A percentile compares a stretch with the other conserved stretches of the same genome.
Conservation (phyloP, 129 eudicot genomes). For the Apium graveolens region DNA sequence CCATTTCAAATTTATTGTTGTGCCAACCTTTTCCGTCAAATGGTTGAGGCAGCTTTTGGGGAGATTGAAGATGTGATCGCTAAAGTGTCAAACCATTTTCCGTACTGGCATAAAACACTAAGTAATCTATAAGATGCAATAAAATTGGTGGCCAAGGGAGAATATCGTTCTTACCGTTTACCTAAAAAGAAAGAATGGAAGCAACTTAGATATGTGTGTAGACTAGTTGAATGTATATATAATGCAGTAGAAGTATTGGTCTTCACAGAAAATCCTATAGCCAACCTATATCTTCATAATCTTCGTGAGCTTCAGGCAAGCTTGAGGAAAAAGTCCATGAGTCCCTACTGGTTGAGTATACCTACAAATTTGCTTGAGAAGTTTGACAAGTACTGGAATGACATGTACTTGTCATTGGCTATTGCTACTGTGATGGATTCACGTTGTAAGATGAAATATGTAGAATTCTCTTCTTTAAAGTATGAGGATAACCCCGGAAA, state of each 20-base stretch:
- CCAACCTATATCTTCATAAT: constrained; percentile 16
- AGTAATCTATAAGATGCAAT: constrained; percentile 13
- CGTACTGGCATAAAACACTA: constrained; percentile 14
- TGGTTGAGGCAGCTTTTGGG: constrained; percentile 16
- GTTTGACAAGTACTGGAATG: constrained; percentile 14
- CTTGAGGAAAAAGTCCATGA: constrained; percentile 4
- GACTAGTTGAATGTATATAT: constrained; percentile 16
- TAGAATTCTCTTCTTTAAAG: constrained; percentile 14
- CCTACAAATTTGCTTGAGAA: constrained; percentile 12
- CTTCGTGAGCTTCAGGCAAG: no score
- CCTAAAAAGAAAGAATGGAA: constrained; percentile 25
- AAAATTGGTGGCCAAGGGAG: no score
- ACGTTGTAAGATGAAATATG: constrained; percentile 22
- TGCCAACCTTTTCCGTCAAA: constrained; percentile 12
- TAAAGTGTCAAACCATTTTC: neutral
- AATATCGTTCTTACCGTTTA: neutral
- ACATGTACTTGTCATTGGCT: constrained; percentile 14
- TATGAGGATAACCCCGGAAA: neutral
- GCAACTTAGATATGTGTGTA: constrained; percentile 18
- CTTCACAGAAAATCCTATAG: constrained; percentile 13
- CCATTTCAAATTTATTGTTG: constrained; percentile 15
- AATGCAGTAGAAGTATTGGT: constrained; percentile 3
- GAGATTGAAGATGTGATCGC: constrained; percentile 6
- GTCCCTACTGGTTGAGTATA: constrained; percentile 11
- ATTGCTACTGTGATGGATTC: constrained; percentile 30